A percentile compares a stretch with the other conserved stretches of the same genome.
These are phyloP conservation scores for Fallopia convolvulus DNA, from an alignment of 148 eudicot species.

Conservation along the genomic window DNA sequence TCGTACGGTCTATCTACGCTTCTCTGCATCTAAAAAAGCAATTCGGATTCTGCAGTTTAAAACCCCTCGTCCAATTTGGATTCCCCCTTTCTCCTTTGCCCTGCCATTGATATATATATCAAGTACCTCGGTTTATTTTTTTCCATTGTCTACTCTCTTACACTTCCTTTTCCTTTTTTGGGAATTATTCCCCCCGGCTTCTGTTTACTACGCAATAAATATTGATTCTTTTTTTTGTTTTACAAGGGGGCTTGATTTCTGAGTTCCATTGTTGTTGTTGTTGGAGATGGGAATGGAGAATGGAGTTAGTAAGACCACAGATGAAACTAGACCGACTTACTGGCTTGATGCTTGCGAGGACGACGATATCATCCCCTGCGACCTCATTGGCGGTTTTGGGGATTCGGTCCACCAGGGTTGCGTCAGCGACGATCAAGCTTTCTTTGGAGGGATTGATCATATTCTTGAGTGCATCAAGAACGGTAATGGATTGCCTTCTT, in stretches of 20 bases:
- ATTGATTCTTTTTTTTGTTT: neutral
- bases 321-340: constrained; percentile 40
- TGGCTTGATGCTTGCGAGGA: constrained; percentile 97
- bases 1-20: constrained; percentile 87
- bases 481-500: constrained; percentile 32
- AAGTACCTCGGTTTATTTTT: neutral
- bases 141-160: neutral
- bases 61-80: neutral
- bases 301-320: constrained; percentile 19
- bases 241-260: neutral
- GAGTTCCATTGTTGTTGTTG: neutral
- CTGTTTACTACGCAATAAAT: neutral
- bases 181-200: neutral
- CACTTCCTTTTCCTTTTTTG: neutral
- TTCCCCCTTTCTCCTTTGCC: neutral
- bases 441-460: constrained; percentile 64
- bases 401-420: constrained; percentile 15
- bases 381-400: constrained; percentile 33
- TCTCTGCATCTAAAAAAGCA: constrained; percentile 18
- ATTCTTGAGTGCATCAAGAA: constrained; percentile 59
- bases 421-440: constrained; percentile 35
- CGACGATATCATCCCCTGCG: constrained; percentile 36
- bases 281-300: constrained; percentile 10
- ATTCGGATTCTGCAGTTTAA: neutral
- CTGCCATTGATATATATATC: neutral